These are phyloP conservation scores for Aquanectria penicillioides DNA, from an alignment of 2,329 filamentous ascomycete genomes.

Conservation along the genomic window DNA sequence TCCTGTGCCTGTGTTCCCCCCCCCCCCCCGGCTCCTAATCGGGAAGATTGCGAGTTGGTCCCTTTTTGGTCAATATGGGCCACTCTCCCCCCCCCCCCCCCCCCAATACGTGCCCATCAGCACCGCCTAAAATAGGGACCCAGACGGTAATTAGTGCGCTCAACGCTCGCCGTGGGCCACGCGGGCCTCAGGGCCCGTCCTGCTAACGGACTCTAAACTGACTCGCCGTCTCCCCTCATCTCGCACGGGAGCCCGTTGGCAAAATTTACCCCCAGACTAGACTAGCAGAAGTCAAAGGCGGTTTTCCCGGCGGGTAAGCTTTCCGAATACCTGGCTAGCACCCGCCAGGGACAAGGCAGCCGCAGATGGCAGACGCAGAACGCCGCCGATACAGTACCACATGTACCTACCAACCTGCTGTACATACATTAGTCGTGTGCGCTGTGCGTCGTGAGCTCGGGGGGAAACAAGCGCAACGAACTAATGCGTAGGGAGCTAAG, in stretches of 20 bases:
- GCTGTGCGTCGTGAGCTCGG: too few relatives aligned
- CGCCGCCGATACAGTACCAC: too few relatives aligned
- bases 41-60: too few relatives aligned
- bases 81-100: not conserved
- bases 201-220: constrained; percentile 16
- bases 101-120: not conserved
- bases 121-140: not conserved
- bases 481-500: too few relatives aligned
- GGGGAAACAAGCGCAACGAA: too few relatives aligned
- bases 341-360: too few relatives aligned
- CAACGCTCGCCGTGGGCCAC: too few relatives aligned
- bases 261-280: constrained; percentile 1
- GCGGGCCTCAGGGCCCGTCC: not conserved
- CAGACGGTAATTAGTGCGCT: not conserved
- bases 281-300: not conserved
- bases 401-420: too few relatives aligned
- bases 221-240: constrained; percentile 13
- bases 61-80: too few relatives aligned
- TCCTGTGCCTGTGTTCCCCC: not conserved
- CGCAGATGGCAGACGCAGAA: too few relatives aligned
- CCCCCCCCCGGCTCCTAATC: not conserved
- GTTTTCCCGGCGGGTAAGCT: constrained; percentile 4
- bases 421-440: too few relatives aligned
- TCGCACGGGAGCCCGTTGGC: constrained; percentile 7
- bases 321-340: too few relatives aligned